phyloP scores from a whole-genome alignment of 176 grass and related monocot genomes.

The Pontederia paniculata region DNA sequence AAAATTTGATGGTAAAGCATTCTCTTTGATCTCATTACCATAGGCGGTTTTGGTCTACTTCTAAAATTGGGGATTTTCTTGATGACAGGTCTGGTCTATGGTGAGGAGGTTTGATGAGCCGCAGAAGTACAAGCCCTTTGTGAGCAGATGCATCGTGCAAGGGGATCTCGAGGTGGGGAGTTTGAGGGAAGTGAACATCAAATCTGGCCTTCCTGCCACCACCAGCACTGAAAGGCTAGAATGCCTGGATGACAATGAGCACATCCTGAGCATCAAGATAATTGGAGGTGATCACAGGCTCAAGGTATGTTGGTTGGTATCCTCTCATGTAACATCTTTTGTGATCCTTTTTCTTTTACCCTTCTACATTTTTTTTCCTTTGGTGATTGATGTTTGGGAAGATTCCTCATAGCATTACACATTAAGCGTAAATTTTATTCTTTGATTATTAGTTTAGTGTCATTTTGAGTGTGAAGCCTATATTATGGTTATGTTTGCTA shows the following conservation, averaged over 20 bases:
- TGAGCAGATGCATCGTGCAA: slow-evolving; percentile 80
- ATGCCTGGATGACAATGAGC: slow-evolving; percentile 74
- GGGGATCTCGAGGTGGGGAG: slow-evolving; percentile 75
- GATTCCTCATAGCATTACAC: no score
- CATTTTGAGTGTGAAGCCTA: no score
- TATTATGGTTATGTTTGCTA: no score
- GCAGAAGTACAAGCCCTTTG: slow-evolving; percentile 87
- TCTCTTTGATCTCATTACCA: neutral
- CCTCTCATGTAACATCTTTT: neutral
- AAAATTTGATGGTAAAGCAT: neutral
- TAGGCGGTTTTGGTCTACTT: neutral
- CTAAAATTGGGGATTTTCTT: neutral
- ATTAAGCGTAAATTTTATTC: no score
- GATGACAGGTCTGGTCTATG: slow-evolving; percentile 80
- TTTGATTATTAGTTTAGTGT: no score
- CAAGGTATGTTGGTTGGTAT: slow-evolving; percentile 31
- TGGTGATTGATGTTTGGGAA: neutral
- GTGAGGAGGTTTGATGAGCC: slow-evolving; percentile 98
- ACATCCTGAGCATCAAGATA: slow-evolving; percentile 80
- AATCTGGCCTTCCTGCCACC: slow-evolving; percentile 87
- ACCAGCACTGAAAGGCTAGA: slow-evolving; percentile 83
- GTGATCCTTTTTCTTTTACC: neutral
- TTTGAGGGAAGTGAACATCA: slow-evolving; percentile 84
- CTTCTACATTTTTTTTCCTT: neutral
- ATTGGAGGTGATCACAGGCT: slow-evolving; percentile 87